phyloP scores from a whole-genome alignment of 352 stramenopile species.

The Phytophthora gonapodyides region DNA sequence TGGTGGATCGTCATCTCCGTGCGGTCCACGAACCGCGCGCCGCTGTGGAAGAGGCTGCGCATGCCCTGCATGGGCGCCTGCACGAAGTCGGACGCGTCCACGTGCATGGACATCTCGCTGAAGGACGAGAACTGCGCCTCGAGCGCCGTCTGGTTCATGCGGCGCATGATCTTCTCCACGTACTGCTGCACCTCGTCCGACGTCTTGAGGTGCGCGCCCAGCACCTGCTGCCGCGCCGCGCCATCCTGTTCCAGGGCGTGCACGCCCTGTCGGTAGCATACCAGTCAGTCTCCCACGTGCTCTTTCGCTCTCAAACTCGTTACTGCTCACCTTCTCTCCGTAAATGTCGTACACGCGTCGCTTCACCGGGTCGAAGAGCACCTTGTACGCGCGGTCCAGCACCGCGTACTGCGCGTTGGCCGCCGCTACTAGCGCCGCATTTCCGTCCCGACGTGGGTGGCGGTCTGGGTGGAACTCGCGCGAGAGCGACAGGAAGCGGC shows the following conservation, averaged over 20 bases:
- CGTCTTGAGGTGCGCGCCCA: slow-evolving; percentile 55
- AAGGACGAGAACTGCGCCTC: slow-evolving; percentile 80
- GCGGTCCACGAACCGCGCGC: slow-evolving; percentile 52
- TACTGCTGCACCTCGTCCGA: slow-evolving; percentile 55
- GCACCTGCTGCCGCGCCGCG: slow-evolving; percentile 31
- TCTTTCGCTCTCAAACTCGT: too few species aligned
- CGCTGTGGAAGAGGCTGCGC: slow-evolving; percentile 50
- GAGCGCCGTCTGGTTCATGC: slow-evolving; percentile 70
- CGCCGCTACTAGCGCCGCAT: slow-evolving; percentile 57
- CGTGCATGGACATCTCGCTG: slow-evolving; percentile 79
- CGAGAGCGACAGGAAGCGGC: slow-evolving; percentile 69
- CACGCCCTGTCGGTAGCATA: slow-evolving; percentile 38
- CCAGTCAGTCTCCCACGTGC: too few species aligned
- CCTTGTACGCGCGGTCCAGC: slow-evolving; percentile 85
- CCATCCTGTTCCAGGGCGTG: slow-evolving; percentile 67
- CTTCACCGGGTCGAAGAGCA: slow-evolving; percentile 69
- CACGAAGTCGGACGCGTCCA: slow-evolving; percentile 82
- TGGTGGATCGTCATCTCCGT: slow-evolving; percentile 87
- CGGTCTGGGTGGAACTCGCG: slow-evolving; percentile 88
- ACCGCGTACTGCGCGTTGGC: slow-evolving; percentile 80
- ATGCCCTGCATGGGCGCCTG: slow-evolving; percentile 62
- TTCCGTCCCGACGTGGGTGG: slow-evolving; percentile 36
- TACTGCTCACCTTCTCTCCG: slow-evolving; percentile 54
- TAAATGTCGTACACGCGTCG: slow-evolving; percentile 79
- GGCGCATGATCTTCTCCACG: slow-evolving; percentile 60